A percentile compares a stretch with the other conserved stretches of the same genome.
Conservation (phyloP, 768 basidiomycete species). For the Suillus tomentosus region DNA sequence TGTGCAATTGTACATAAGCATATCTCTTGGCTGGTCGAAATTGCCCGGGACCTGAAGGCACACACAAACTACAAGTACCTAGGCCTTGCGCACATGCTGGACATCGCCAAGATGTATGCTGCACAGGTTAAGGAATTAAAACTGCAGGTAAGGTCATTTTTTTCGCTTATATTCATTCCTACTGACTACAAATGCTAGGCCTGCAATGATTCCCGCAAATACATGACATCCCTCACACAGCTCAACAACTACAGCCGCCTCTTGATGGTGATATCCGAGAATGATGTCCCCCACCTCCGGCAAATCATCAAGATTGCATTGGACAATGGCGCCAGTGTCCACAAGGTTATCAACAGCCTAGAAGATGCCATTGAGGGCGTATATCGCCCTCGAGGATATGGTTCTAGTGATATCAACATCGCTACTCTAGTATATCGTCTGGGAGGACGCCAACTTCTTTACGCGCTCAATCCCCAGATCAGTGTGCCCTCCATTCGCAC, state of each 20-base stretch:
- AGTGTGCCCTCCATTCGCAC: too few species aligned
- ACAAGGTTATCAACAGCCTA: constrained; percentile 11
- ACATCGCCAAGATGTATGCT: not conserved
- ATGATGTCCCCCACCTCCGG: constrained; percentile 12
- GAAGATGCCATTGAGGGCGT: constrained; percentile 11
- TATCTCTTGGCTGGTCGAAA: not conserved
- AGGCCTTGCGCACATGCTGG: not conserved
- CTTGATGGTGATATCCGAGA: constrained; percentile 6
- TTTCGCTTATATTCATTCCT: not conserved
- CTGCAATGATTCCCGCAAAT: not conserved
- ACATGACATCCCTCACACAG: not conserved
- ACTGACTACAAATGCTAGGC: not conserved
- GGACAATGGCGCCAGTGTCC: constrained; percentile 16
- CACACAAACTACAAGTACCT: not conserved
- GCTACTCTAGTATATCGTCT: too few species aligned
- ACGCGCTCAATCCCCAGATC: too few species aligned
- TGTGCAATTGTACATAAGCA: not conserved
- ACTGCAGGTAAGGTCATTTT: not conserved
- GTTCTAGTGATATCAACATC: too few species aligned
- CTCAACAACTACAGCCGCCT: constrained; percentile 10
- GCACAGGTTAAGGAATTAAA: not conserved
- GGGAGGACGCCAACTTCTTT: too few species aligned
- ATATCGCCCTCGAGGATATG: not conserved
- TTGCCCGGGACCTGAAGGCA: not conserved
- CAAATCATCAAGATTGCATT: constrained; percentile 10